Evolutionary conservation across 208 protist species (phyloP), one percentile per base, ranked within the genome.

Genomic region (Porcisia deanei): DNA sequence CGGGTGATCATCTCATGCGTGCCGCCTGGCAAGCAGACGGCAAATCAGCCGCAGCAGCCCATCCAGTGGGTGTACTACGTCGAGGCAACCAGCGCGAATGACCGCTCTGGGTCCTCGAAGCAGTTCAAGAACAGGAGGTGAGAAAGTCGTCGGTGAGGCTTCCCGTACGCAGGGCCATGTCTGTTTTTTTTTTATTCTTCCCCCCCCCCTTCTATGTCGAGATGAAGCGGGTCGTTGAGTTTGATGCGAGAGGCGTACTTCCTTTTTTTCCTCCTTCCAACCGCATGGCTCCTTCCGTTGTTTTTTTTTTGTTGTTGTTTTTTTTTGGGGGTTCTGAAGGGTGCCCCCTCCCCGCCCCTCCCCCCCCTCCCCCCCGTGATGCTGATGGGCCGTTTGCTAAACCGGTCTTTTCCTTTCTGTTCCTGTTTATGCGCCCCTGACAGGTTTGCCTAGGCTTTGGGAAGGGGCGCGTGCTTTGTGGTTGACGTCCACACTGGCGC

Each of bases 61-160:
- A 79, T 98, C 5, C 84, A 91, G 77, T 98, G 94, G 92, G 76
- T 96, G 69, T 98, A 98, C 83, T 98, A 98, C 81, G 79, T 98
- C 4, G 90, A 96, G 73, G 77, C 74, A 20, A 71, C 58, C 2
- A 75, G 70, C 70, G 71, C 76, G 10, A 70, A 66, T 34, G 84
- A 83, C 12, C 59, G 64, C 20, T 34, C 16, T 59, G 73, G 76
- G 3, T 25, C 66, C 12, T 70, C 45, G 53, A 79, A 79, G 68
- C 73, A 78, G 60, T 43, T 49, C 18, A 69, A 71, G 41, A 67
- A 64, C 12, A 79, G 76, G 74, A 76, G 65, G 57, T 77, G 39
- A 70, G 25, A 47, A 52, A 39, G 7, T 22, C 9, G 25, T 14
- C 49, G 16, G 22, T 16, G 8, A 57, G 16, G 47, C 34, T 1